Conservation (phyloP, 176 grass and related monocot species). For the Eleusine indica region DNA sequence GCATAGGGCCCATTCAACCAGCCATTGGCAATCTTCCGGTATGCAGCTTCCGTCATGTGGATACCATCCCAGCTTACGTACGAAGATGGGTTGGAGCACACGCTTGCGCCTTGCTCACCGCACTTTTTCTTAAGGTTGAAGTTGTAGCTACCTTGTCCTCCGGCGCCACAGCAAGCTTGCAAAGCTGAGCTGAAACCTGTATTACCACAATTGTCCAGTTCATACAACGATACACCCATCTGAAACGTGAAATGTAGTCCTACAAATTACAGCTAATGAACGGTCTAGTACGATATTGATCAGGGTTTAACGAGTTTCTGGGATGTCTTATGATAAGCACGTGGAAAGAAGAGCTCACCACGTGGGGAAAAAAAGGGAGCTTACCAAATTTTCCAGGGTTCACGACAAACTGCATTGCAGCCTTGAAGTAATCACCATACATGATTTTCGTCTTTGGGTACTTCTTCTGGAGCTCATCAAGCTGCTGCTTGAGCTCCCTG, state of each 20-base stretch:
- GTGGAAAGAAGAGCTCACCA: slow-evolving; percentile 47
- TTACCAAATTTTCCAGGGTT: slow-evolving; percentile 75
- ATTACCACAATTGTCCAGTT: not conserved
- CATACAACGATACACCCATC: not conserved
- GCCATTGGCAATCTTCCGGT: slow-evolving; percentile 60
- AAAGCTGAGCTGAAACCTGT: slow-evolving; percentile 73
- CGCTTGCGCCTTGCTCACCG: slow-evolving; percentile 64
- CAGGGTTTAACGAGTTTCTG: not conserved
- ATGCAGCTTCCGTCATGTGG: slow-evolving; percentile 94
- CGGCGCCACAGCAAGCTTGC: slow-evolving; percentile 79
- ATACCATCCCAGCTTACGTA: slow-evolving; percentile 96
- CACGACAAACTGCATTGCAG: slow-evolving; percentile 66
- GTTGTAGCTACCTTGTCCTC: slow-evolving; percentile 76
- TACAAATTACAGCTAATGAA: not conserved
- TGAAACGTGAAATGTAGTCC: not conserved
- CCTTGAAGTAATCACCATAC: slow-evolving; percentile 85
- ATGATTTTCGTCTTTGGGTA: slow-evolving; percentile 76
- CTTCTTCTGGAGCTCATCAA: slow-evolving; percentile 68
- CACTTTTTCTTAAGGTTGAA: slow-evolving; percentile 90
- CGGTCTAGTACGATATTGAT: not conserved
- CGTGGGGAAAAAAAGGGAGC: not conserved
- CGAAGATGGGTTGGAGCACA: slow-evolving; percentile 57
- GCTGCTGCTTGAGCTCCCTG: slow-evolving; percentile 61
- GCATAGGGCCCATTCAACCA: slow-evolving; percentile 89
- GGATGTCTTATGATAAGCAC: not conserved